Evolutionary conservation across 2,329 filamentous ascomycete genomes (phyloP).

Genomic region (Septoria linicola): DNA sequence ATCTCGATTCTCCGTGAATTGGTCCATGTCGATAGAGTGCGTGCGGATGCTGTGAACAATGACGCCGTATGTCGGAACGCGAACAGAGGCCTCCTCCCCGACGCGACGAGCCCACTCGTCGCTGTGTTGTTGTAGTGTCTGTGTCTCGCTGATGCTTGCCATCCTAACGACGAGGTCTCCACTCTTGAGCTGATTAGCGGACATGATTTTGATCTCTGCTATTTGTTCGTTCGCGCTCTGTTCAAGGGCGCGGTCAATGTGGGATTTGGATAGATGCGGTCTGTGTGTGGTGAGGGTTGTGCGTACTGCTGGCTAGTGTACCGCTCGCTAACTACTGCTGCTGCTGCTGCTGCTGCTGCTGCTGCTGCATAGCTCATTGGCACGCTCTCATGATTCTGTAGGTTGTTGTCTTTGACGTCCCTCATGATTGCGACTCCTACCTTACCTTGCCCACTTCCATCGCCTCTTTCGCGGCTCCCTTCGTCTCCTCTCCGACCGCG

Average conservation of each 20-base stretch:
- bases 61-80: conserved; percentile 5
- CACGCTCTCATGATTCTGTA: too few relatives aligned
- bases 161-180: conserved; percentile 8
- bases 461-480: too few relatives aligned
- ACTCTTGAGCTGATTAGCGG: conserved; percentile 7
- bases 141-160: conserved; percentile 1
- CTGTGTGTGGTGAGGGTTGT: not conserved
- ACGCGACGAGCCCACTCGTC: not conserved
- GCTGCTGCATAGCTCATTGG: too few relatives aligned
- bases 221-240: conserved; percentile 8
- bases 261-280: too few relatives aligned
- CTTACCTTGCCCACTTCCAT: too few relatives aligned
- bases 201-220: conserved; percentile 6
- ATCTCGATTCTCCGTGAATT: conserved; percentile 1
- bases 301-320: too few relatives aligned
- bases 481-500: too few relatives aligned
- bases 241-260: conserved; percentile 8
- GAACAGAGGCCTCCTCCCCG: too few relatives aligned
- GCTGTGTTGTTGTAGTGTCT: conserved; percentile 3
- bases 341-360: too few relatives aligned
- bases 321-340: too few relatives aligned
- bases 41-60: conserved; percentile 1
- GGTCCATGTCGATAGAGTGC: conserved; percentile 5
- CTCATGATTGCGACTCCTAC: too few relatives aligned
- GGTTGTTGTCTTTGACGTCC: too few relatives aligned